These are phyloP conservation scores for Ophiostoma angusticollis DNA, from an alignment of 2,329 filamentous ascomycete species.

Conservation along the genomic window DNA sequence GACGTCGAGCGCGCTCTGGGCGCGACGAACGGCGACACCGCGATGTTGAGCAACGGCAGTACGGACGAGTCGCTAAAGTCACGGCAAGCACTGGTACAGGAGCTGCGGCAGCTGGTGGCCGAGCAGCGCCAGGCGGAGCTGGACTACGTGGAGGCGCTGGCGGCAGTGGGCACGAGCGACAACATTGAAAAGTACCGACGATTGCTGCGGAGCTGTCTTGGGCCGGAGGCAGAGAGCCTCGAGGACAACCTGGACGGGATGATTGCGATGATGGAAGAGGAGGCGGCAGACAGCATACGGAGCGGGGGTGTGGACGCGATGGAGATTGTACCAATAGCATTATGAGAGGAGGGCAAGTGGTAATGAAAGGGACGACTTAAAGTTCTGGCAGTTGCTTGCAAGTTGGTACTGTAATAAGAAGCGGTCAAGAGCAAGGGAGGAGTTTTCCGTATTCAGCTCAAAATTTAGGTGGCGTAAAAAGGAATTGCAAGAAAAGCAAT, in stretches of 20 bases:
- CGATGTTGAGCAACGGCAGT: conserved; percentile 21
- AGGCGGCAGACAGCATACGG: conserved; percentile 32
- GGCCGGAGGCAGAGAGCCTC: conserved; percentile 54
- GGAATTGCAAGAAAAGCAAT: not conserved
- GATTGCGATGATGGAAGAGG: conserved; percentile 51
- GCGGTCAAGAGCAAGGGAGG: too few species aligned
- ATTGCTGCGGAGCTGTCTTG: conserved; percentile 55
- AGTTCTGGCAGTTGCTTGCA: too few species aligned
- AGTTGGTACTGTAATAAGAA: too few species aligned
- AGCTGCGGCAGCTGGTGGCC: conserved; percentile 42
- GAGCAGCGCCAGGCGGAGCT: conserved; percentile 50
- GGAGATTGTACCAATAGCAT: conserved; percentile 10
- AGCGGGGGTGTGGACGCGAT: conserved; percentile 8
- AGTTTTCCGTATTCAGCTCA: too few species aligned
- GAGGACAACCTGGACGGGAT: conserved; percentile 50
- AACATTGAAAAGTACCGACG: conserved; percentile 62
- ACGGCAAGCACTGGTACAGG: conserved; percentile 43
- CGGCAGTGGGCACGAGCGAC: conserved; percentile 57
- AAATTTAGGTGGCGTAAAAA: not conserved
- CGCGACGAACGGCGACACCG: conserved; percentile 22
- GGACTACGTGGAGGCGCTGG: conserved; percentile 57
- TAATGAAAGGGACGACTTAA: not conserved
- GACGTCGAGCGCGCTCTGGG: conserved; percentile 37
- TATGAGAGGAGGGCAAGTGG: not conserved
- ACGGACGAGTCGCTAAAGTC: conserved; percentile 38